Conservation (phyloP, 1,284 basidiomycete species). For the Rhizoctonia solani region DNA sequence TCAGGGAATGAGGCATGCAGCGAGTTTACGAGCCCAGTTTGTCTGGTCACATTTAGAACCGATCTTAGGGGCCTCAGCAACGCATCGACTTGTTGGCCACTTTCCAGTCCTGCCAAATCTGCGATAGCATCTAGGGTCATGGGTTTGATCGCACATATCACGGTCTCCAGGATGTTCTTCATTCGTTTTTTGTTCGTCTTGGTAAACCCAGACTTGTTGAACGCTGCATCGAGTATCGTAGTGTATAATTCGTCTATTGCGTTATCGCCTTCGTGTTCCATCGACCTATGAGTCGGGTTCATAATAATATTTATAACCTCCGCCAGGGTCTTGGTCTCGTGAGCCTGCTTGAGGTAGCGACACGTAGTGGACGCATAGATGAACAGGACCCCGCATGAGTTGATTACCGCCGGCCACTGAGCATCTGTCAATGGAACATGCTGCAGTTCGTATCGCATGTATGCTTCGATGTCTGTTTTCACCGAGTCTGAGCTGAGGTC, state of each 20-base stretch:
- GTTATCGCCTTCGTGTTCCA: too few species aligned
- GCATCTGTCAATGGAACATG: too few species aligned
- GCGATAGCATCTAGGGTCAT: background rate
- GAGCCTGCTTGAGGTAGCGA: background rate
- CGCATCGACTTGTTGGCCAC: background rate
- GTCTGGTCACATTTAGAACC: background rate
- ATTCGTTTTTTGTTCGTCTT: too few species aligned
- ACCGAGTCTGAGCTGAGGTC: background rate
- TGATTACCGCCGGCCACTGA: background rate
- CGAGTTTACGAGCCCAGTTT: background rate
- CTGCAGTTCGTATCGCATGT: background rate
- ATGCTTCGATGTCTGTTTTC: background rate
- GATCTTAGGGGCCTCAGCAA: background rate
- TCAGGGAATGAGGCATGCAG: conserved; percentile 9
- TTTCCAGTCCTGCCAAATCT: background rate
- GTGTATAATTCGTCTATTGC: background rate
- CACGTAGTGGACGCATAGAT: background rate
- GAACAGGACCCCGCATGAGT: background rate
- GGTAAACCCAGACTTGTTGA: background rate
- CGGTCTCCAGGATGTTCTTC: background rate
- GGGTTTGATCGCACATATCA: too few species aligned
- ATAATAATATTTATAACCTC: background rate
- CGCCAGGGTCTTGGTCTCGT: background rate
- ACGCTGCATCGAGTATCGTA: background rate
- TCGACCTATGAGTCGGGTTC: background rate